Evolutionary conservation across 2,329 filamentous ascomycete genomes (phyloP).

Genomic region (Macroventuria anomochaeta): DNA sequence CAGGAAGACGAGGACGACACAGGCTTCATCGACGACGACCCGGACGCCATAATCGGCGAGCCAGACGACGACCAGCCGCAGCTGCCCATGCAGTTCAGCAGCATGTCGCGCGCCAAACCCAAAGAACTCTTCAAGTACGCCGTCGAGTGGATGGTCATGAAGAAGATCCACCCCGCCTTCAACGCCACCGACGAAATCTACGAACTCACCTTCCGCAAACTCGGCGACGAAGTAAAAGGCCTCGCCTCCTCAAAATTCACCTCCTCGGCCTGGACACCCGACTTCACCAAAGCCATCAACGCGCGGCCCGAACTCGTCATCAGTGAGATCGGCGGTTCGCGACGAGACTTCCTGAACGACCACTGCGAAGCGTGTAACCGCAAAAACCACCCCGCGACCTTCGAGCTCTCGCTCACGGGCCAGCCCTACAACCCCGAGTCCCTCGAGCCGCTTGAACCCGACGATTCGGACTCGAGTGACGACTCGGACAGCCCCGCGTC

Average conservation of each 20-base stretch:
- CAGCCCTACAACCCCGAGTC: constrained; percentile 70
- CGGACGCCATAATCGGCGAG: constrained; percentile 59
- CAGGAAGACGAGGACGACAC: constrained; percentile 64
- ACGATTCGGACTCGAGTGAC: constrained; percentile 42
- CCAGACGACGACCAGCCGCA: constrained; percentile 58
- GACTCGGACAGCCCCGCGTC: constrained; percentile 29
- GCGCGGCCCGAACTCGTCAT: constrained; percentile 65
- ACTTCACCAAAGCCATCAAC: constrained; percentile 70
- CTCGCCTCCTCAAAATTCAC: constrained; percentile 74
- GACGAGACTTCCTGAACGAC: constrained; percentile 24
- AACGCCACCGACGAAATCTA: constrained; percentile 69
- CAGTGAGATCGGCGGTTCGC: constrained; percentile 35
- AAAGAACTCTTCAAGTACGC: constrained; percentile 76
- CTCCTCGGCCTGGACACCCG: constrained; percentile 71
- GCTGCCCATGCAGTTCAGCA: constrained; percentile 74
- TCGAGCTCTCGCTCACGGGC: constrained; percentile 67
- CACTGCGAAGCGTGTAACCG: constrained; percentile 76
- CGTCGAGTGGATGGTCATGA: constrained; percentile 82
- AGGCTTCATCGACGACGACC: constrained; percentile 69
- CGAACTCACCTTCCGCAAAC: constrained; percentile 70
- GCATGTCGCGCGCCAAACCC: constrained; percentile 69
- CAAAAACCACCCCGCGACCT: constrained; percentile 70
- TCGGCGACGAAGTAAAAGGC: constrained; percentile 73
- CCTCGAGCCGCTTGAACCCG: constrained; percentile 65
- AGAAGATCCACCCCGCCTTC: constrained; percentile 76